Evolutionary conservation across 768 basidiomycete species (phyloP).

Genomic region (Agaricus sinodeliciosus): DNA sequence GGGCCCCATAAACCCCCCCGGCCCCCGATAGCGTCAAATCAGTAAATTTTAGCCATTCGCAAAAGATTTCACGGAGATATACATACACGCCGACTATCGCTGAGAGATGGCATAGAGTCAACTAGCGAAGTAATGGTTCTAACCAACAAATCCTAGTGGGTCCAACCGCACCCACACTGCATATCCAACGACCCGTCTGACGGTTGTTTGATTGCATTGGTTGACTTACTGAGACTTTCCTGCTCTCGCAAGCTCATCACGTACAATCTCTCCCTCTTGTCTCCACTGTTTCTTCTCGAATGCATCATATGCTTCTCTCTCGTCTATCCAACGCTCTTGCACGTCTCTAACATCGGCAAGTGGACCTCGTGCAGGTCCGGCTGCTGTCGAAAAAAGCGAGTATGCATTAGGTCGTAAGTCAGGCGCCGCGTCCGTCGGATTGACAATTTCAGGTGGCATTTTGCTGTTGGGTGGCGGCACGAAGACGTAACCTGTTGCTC

Average conservation of each 20-base stretch:
- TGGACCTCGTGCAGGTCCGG: slow-evolving; percentile 43
- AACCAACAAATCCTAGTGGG: too few relatives aligned
- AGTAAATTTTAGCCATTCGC: too few relatives aligned
- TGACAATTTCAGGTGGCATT: slow-evolving; percentile 29
- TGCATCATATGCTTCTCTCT: slow-evolving; percentile 74
- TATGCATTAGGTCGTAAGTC: slow-evolving; percentile 56
- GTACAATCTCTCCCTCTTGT: slow-evolving; percentile 56
- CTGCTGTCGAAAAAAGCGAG: slow-evolving; percentile 61
- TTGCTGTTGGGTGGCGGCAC: slow-evolving; percentile 42
- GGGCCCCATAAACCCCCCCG: too few relatives aligned
- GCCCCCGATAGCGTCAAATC: too few relatives aligned
- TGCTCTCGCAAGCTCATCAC: slow-evolving; percentile 34
- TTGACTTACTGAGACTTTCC: slow-evolving; percentile 18
- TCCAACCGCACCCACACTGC: too few relatives aligned
- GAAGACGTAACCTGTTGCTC: slow-evolving; percentile 89
- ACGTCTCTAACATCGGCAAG: slow-evolving; percentile 62
- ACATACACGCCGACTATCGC: too few relatives aligned
- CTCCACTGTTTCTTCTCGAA: slow-evolving; percentile 75
- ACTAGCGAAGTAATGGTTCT: too few relatives aligned
- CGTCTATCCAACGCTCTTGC: slow-evolving; percentile 94
- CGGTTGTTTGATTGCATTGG: slow-evolving; percentile 18
- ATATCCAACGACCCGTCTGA: not conserved
- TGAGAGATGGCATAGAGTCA: too few relatives aligned
- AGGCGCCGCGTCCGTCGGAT: slow-evolving; percentile 27
- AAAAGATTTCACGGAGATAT: too few relatives aligned